phyloP scores from a whole-genome alignment of 495 filamentous ascomycete genomes.

The Cercophora scortea region DNA sequence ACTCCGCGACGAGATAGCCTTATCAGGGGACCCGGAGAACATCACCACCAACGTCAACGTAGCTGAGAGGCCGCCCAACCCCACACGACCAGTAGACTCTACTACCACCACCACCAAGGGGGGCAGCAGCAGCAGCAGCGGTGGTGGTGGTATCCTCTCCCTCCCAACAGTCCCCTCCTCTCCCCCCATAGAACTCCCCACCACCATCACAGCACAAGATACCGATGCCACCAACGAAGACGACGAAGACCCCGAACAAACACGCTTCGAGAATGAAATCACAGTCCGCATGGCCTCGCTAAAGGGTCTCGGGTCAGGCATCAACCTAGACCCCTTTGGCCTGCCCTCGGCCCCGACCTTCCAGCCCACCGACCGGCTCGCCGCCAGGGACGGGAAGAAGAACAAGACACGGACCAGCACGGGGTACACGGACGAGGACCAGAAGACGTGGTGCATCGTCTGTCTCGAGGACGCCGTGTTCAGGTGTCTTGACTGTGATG shows the following conservation, averaged over 20 bases:
- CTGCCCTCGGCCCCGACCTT: slow-evolving; percentile 51
- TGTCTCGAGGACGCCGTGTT: slow-evolving; percentile 61
- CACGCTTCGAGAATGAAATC: slow-evolving; percentile 29
- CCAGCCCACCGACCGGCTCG: slow-evolving; percentile 23
- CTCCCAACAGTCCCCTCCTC: not conserved
- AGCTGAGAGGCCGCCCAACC: not conserved
- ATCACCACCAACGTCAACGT: not conserved
- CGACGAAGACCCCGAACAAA: not conserved
- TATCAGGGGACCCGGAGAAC: slow-evolving; percentile 6
- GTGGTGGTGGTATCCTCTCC: not conserved
- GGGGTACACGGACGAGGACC: slow-evolving; percentile 52
- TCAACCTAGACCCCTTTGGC: slow-evolving; percentile 28
- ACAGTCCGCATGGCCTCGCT: slow-evolving; percentile 33
- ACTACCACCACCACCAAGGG: not conserved
- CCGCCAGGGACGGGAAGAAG: not conserved
- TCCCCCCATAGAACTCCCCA: not conserved
- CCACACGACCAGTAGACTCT: not conserved
- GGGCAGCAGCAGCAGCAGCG: not conserved
- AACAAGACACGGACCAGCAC: slow-evolving; percentile 13
- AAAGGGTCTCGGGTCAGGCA: slow-evolving; percentile 15
- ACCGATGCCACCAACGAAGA: slow-evolving; percentile 1
- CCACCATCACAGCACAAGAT: not conserved
- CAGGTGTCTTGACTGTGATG: slow-evolving; percentile 54
- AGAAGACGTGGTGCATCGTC: slow-evolving; percentile 62
- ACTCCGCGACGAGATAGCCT: slow-evolving; percentile 28